Percentiles rank a stretch among this genome's conserved stretches.
phyloP scores from a whole-genome alignment of 2,329 filamentous ascomycete genomes.

The Dothistroma pini region DNA sequence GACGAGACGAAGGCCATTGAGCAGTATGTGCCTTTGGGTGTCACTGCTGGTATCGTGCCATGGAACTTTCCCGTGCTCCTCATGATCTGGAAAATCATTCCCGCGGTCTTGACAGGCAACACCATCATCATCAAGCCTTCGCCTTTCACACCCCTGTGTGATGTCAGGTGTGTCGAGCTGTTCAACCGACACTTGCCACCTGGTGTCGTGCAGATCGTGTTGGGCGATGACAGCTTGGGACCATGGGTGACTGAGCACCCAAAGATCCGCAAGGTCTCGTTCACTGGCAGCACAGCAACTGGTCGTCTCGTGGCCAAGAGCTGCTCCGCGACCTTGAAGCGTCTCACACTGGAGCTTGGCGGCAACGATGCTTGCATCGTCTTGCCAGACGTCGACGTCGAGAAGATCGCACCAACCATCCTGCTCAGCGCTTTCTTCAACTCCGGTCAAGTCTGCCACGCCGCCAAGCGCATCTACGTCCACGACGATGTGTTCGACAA shows the following conservation, averaged over 20 bases:
- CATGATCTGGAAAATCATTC: constrained; percentile 52
- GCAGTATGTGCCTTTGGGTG: constrained; percentile 21
- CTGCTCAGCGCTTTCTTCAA: constrained; percentile 55
- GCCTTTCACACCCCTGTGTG: constrained; percentile 59
- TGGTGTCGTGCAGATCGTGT: constrained; percentile 41
- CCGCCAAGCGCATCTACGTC: constrained; percentile 52
- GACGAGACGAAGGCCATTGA: constrained; percentile 19
- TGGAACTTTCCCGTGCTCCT: constrained; percentile 35
- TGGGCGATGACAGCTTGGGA: constrained; percentile 37
- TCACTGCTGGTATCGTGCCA: constrained; percentile 19
- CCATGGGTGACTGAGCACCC: constrained; percentile 31
- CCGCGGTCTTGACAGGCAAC: constrained; percentile 58
- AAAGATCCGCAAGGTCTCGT: constrained; percentile 53
- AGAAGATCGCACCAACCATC: constrained; percentile 52
- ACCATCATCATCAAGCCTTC: constrained; percentile 59
- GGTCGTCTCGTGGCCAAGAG: constrained; percentile 39
- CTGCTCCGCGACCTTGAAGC: constrained; percentile 43
- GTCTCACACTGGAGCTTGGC: constrained; percentile 47
- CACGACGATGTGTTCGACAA: constrained; percentile 55
- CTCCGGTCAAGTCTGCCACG: constrained; percentile 55
- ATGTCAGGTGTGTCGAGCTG: constrained; percentile 38
- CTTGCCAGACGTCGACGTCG: constrained; percentile 45
- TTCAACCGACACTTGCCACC: constrained; percentile 47
- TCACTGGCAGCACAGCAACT: constrained; percentile 43
- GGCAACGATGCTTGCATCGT: constrained; percentile 47